Base-by-base conservation (phyloP, 805 yeast genomes). In the Yarrowia sp. region DNA sequence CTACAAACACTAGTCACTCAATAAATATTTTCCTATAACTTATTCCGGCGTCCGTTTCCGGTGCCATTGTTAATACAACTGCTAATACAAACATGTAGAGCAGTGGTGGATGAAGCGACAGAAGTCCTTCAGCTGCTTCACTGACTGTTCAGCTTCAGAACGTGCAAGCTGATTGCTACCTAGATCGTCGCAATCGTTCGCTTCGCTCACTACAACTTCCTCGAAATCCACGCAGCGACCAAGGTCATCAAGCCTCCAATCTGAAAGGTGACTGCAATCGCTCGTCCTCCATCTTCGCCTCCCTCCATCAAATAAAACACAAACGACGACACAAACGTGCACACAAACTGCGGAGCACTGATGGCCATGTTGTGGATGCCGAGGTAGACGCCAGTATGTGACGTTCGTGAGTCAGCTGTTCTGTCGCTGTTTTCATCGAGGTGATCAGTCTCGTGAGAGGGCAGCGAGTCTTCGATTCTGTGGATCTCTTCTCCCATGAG, bases 401-500 rank as follows among this genome's bases (percentile, higher is more conserved):
- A 24, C 6, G 41, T 8, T 2, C 19, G 42, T 1, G 36, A 13
- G 14, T 49, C 14, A 38, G 29, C 29, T 10, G 31, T 4, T 6
- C 47, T 24, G 13, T 19, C 0, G 10, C 14, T 10, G 19, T 31
- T n/a, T n/a, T n/a, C 13, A 2, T 21, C 47, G 1, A 42, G 32
- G 6, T 16, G 31, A 32, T 42, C 47, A 1, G 32, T 42, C n/a
- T 42, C 47, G 3, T 42, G 8, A 27, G 27, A 32, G 32, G 53
- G 33, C 2, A 25, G 36, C 13, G 16, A 4, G 18, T 29, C 32
- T 16, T 42, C 47, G 1, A 47, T 18, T n/a, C 21, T 22, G 19
- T 41, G 72, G 35, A 73, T 71, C 16, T 73, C 71, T 51, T 83
- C 85, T 21, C 85, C 82, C 13, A 85, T 81, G 41, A 85, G 68